A percentile compares a stretch with the other conserved stretches of the same genome.
These are phyloP conservation scores for Cladosporium sp. DNA, from an alignment of 2,329 filamentous ascomycete genomes.

Conservation along the genomic window DNA sequence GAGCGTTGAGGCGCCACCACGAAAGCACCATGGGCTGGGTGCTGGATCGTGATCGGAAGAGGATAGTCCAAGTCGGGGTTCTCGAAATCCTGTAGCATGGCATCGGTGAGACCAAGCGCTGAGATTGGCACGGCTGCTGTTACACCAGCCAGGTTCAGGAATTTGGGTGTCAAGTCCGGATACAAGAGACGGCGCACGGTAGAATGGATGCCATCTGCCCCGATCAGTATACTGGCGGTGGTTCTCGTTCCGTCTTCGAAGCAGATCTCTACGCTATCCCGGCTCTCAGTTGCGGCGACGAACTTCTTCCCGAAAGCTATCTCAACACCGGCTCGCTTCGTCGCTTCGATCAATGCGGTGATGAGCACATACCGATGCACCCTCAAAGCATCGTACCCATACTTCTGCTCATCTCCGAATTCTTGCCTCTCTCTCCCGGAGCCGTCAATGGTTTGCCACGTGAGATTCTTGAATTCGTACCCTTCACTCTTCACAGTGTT, in stretches of 20 bases:
- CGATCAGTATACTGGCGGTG: neutral
- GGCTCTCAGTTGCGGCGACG: neutral
- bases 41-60: neutral
- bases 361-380: slow-evolving; percentile 6
- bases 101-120: neutral
- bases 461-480: neutral
- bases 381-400: neutral
- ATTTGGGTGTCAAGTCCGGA: slow-evolving; percentile 18
- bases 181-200: slow-evolving; percentile 1
- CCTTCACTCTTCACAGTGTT: neutral
- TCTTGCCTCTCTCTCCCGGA: neutral
- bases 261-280: neutral
- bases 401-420: neutral
- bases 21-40: slow-evolving; percentile 6
- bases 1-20: neutral
- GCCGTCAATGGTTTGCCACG: slow-evolving; percentile 3
- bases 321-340: neutral
- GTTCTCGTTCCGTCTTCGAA: slow-evolving; percentile 1
- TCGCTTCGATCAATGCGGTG: neutral
- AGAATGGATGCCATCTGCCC: slow-evolving; percentile 15
- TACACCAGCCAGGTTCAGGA: slow-evolving; percentile 17
- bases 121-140: slow-evolving; percentile 20
- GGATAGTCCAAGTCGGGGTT: neutral
- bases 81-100: neutral
- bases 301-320: slow-evolving; percentile 3